Evolutionary conservation across 371 early-diverging fungal genomes (phyloP), one percentile per base, ranked within the genome.

Genomic region (Rhizopus microsporus): DNA sequence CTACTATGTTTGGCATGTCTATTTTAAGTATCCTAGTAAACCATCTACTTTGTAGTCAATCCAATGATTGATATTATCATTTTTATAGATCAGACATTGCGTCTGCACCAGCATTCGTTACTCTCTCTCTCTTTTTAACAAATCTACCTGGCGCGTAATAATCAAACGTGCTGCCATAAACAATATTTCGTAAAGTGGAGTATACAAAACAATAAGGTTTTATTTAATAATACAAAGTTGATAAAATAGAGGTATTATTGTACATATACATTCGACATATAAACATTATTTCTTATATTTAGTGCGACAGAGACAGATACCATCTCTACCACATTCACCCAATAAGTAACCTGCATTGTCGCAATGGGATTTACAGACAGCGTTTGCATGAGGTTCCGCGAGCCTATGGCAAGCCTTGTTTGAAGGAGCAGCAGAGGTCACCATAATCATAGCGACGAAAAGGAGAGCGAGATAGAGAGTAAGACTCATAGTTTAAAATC

Each of bases 241-340:
- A 23, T 23, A 15, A 42, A 13, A 43, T 4, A 43, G 10, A 2
- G 10, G 4, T 6, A n/a, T 46, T 46, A 4, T 23, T 8, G 17
- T 8, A 46, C 17, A 7, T 3, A 23, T 7, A 8, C 1, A 46
- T 46, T 15, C 2, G 23, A 23, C 23, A 23, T 2, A 23, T 2
- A 23, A 23, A 23, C 2, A 23, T 23, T 23, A 2, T 17, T 16
- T 46, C 31, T 54, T 3, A 10, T 42, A 50, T 51, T 60, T 47
- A 16, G 56, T 67, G 16, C 49, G 54, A 31, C 65, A 65, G 15
- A 69, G 23, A 58, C 65, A 65, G n/a, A 65, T 50, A 15, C 69
- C 65, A 13, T 44, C 30, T 0, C 13, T 29, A 38, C 65, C 68
- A 57, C 68, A 68, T 54, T 63, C 60, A 34, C 65, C 68, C 7